phyloP scores from a whole-genome alignment of 2,329 filamentous ascomycete species.

The Botrytis cinerea region DNA sequence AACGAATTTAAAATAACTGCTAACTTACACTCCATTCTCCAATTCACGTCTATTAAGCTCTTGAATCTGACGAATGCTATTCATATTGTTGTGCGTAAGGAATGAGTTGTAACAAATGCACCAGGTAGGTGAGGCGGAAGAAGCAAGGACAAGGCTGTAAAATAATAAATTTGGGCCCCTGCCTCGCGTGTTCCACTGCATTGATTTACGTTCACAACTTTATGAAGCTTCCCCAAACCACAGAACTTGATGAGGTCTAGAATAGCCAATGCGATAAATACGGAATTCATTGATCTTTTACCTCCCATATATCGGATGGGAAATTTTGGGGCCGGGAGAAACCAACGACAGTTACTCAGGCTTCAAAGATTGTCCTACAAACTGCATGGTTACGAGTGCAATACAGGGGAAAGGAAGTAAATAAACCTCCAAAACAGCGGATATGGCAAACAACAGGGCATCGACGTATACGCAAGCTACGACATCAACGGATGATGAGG shows the following conservation, averaged over 20 bases:
- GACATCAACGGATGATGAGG: constrained; percentile 54
- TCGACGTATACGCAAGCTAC: constrained; percentile 55
- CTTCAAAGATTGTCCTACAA: constrained; percentile 14
- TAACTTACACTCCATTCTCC: constrained; percentile 74
- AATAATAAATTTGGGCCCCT: constrained; percentile 23
- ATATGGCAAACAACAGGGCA: constrained; percentile 40
- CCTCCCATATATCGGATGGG: constrained; percentile 7
- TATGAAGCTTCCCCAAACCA: constrained; percentile 26
- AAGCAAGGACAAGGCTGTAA: constrained; percentile 19
- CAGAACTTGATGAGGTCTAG: constrained; percentile 19
- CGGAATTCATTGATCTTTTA: constrained; percentile 7
- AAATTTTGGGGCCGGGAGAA: constrained; percentile 8
- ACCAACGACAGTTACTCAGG: constrained; percentile 13
- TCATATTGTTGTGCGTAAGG: constrained; percentile 59
- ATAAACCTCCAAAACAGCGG: constrained; percentile 22
- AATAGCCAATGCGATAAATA: constrained; percentile 22
- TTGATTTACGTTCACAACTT: constrained; percentile 30
- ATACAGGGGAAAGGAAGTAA: constrained; percentile 25
- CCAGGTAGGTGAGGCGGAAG: constrained; percentile 2
- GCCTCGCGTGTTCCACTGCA: constrained; percentile 25
- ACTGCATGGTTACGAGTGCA: constrained; percentile 21
- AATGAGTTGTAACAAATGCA: constrained; percentile 1
- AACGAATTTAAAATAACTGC: not conserved
- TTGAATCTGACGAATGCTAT: constrained; percentile 89
- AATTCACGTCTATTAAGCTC: constrained; percentile 93